Percentiles rank a stretch among this genome's conserved stretches.
Evolutionary conservation across 345 rosid species (phyloP).

Genomic region (Acer yangbiense): DNA sequence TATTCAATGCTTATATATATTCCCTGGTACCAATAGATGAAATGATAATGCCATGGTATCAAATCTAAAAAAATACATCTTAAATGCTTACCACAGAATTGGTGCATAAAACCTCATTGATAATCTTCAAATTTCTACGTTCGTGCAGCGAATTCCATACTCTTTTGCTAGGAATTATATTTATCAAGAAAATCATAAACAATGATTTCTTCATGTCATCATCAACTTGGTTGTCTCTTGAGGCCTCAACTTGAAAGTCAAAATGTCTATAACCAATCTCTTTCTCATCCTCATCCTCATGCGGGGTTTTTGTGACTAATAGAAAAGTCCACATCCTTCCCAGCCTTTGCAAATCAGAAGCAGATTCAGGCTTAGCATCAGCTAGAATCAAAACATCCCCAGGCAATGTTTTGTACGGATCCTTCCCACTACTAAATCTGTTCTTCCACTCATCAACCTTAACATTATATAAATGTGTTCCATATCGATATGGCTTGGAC

Average conservation of each 20-base stretch:
- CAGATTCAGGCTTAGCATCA: constrained; percentile 37
- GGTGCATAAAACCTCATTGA: constrained; percentile 27
- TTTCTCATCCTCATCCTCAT: constrained; percentile 11
- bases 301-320: constrained; percentile 5
- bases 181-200: constrained; percentile 34
- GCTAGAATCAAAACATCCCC: constrained; percentile 42
- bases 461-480: constrained; percentile 19
- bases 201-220: constrained; percentile 20
- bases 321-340: constrained; percentile 38
- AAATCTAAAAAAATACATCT: background rate
- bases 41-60: background rate
- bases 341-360: constrained; percentile 34
- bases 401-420: constrained; percentile 40
- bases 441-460: constrained; percentile 42
- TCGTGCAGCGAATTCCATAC: constrained; percentile 44
- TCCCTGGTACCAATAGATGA: too few species aligned
- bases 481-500: background rate
- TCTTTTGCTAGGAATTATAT: constrained; percentile 35
- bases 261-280: constrained; percentile 7
- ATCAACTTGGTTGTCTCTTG: constrained; percentile 1
- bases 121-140: constrained; percentile 25
- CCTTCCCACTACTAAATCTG: constrained; percentile 22
- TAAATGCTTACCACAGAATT: constrained; percentile 33
- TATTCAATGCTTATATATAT: too few species aligned
- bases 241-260: constrained; percentile 27